Base-by-base conservation (phyloP, 257 asterid species). In the Linderniella brevidens region DNA sequence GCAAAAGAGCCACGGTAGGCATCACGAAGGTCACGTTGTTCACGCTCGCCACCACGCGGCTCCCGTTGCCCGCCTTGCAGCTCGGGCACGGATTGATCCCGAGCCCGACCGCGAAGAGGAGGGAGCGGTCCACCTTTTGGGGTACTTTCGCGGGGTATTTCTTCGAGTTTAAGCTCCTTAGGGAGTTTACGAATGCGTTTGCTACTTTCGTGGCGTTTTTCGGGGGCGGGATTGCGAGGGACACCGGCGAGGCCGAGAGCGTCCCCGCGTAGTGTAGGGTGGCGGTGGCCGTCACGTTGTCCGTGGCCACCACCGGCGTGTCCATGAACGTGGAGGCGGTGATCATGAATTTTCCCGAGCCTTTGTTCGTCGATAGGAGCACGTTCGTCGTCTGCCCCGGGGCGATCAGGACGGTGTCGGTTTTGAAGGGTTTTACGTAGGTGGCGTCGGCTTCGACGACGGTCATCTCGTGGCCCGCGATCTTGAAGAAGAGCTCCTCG, bases 311-410 rank as follows among this genome's bases (percentile, higher is more conserved):
- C 0, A 43, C 36, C 0, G 66, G 75, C 0, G 90, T 66, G 61
- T 78, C 90, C 85, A 69, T 62, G 68, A 78, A 78, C 1, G 90
- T 58, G 0, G 90, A 69, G 0, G 90, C 81, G 0, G 71, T 65
- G 17, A 78, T 60, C 58, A 60, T 47, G 67, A 57, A 78, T 48
- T 51, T 73, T 11, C 86, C 86, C 12, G 57, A 46, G 7, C 37
- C 14, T 13, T 63, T 48, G 20, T 67, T 19, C 1, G 90, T 58
- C 3, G 64, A 45, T 11, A 78, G 16, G 54, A 75, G 18, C 7
- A 58, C 79, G 37, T 52, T 72, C 49, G 90, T 72, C 4, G 90
- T 72, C 46, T 78, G 90, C 2, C 90, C 90, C 0, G 90, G 90
- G 17, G 90, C 79, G 41, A 78, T 56, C 14, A 75, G 18, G 41